These are phyloP conservation scores for Carex kokanica DNA, from an alignment of 176 grass and related monocot genomes.

Conservation along the genomic window DNA sequence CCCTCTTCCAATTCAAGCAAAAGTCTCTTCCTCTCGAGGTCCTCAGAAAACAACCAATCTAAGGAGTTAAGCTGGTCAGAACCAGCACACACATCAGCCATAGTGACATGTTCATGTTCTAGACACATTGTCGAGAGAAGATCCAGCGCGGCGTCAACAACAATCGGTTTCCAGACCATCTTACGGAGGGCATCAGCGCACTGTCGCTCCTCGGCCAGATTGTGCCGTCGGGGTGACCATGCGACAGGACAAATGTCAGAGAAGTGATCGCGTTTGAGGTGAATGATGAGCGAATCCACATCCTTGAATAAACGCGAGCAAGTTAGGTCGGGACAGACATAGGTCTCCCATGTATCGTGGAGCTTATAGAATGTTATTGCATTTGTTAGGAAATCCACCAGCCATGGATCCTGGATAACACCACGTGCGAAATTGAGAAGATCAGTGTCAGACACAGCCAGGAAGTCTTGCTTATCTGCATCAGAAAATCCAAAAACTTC, in stretches of 20 bases:
- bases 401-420: neutral
- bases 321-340: neutral
- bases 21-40: neutral
- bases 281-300: neutral
- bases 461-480: neutral
- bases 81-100: neutral
- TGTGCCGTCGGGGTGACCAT: neutral
- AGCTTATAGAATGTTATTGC: neutral
- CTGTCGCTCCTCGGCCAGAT: neutral
- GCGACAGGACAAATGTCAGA: neutral
- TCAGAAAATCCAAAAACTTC: neutral
- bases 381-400: neutral
- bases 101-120: neutral
- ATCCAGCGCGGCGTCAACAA: neutral
- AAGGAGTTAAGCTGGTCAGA: neutral
- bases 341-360: neutral
- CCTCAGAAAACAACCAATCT: neutral
- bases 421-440: neutral
- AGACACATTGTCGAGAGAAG: neutral
- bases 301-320: neutral
- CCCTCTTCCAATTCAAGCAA: neutral
- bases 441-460: neutral
- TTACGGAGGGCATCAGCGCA: neutral
- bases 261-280: neutral
- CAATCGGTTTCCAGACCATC: neutral